Evolutionary conservation across 2,329 filamentous ascomycete species (phyloP).

Genomic region (Paraconiothyrium sp.): DNA sequence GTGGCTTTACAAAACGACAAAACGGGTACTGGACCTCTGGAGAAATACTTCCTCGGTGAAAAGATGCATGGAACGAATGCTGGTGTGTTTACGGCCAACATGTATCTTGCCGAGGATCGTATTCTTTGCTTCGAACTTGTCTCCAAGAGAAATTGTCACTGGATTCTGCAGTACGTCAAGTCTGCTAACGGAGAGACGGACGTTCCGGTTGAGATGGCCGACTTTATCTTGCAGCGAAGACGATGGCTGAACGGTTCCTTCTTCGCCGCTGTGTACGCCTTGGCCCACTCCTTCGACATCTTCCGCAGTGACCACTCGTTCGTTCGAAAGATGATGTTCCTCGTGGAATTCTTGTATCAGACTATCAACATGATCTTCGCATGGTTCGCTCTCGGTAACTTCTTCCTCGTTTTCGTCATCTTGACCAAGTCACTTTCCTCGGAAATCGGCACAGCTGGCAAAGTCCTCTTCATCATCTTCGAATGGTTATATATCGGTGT

Average conservation of each 20-base stretch:
- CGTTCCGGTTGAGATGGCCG: slow-evolving; percentile 91
- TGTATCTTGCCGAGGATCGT: slow-evolving; percentile 98
- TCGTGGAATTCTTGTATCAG: slow-evolving; percentile 94
- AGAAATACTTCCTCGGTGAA: slow-evolving; percentile 97
- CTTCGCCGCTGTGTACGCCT: slow-evolving; percentile 95
- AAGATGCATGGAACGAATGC: slow-evolving; percentile 93
- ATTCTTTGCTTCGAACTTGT: slow-evolving; percentile 99
- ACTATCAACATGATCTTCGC: slow-evolving; percentile 97
- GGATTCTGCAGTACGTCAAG: slow-evolving; percentile 98
- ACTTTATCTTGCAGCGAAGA: slow-evolving; percentile 93
- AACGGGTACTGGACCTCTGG: slow-evolving; percentile 87
- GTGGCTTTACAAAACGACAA: slow-evolving; percentile 96
- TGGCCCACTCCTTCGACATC: slow-evolving; percentile 95
- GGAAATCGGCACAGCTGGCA: slow-evolving; percentile 79
- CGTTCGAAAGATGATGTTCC: slow-evolving; percentile 86
- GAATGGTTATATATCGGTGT: slow-evolving; percentile 96
- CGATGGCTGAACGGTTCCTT: slow-evolving; percentile 98
- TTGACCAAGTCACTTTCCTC: slow-evolving; percentile 85
- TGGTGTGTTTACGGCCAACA: slow-evolving; percentile 97
- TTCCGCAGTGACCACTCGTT: slow-evolving; percentile 92
- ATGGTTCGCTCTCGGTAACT: slow-evolving; percentile 98
- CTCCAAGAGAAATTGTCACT: slow-evolving; percentile 95
- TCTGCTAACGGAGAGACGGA: slow-evolving; percentile 96
- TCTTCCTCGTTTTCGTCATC: slow-evolving; percentile 99
- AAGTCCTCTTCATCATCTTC: slow-evolving; percentile 86